Evolutionary conservation across 345 rosid genomes (phyloP).

Genomic region (Brassica juncea): DNA sequence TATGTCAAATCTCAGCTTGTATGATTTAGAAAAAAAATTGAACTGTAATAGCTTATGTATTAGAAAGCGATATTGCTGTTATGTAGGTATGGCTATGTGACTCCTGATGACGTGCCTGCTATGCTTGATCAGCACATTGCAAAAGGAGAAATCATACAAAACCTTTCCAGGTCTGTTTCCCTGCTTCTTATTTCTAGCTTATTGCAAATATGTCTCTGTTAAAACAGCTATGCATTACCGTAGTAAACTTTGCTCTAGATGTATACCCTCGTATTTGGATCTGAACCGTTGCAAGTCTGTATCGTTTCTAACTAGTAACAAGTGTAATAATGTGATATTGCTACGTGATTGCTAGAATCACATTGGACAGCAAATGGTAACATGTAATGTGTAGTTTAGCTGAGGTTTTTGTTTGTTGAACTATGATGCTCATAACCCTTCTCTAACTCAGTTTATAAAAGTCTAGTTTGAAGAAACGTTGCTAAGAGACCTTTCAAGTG

Average conservation of each 20-base stretch:
- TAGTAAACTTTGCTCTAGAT: conserved; percentile 8
- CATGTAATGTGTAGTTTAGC: neutral
- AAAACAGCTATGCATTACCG: neutral
- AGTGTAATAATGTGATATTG: neutral
- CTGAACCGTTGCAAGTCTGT: neutral
- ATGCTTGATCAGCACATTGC: conserved; percentile 86
- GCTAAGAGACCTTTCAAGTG: neutral
- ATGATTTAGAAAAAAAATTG: neutral
- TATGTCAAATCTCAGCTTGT: neutral
- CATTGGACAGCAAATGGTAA: neutral
- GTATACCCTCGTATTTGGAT: neutral
- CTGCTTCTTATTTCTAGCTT: neutral
- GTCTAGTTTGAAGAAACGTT: neutral
- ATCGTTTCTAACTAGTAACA: neutral
- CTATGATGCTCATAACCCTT: conserved; percentile 4
- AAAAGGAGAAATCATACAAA: conserved; percentile 64
- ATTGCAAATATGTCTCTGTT: conserved; percentile 5
- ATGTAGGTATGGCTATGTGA: conserved; percentile 95
- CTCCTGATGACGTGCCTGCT: conserved; percentile 85
- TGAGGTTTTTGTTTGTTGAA: neutral
- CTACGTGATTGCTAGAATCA: neutral
- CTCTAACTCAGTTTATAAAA: neutral
- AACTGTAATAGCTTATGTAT: conserved; percentile 1
- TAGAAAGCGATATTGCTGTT: neutral
- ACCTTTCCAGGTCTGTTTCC: conserved; percentile 72